These are phyloP conservation scores for Acanthamoeba triangularis DNA, from an alignment of 208 protist genomes.

Conservation along the genomic window DNA sequence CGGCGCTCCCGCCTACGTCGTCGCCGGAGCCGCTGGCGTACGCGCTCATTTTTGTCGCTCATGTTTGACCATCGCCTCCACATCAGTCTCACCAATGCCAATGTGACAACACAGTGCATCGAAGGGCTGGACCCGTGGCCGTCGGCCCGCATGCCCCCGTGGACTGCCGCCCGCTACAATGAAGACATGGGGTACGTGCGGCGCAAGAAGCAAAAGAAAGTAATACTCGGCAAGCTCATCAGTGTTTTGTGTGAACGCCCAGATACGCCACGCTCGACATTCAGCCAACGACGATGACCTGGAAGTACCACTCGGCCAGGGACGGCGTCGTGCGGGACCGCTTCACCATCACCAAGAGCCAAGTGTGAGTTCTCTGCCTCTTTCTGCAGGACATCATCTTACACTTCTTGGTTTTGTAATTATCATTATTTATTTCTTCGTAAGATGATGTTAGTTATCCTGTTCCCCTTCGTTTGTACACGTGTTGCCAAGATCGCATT, in stretches of 20 bases:
- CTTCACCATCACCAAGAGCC: constrained; percentile 58
- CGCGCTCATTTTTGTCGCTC: too few species aligned
- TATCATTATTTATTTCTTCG: too few species aligned
- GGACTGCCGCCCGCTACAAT: constrained; percentile 26
- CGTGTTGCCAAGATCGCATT: too few species aligned
- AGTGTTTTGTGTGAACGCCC: background rate
- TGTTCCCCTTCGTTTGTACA: too few species aligned
- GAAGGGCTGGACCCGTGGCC: constrained; percentile 40
- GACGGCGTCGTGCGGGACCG: constrained; percentile 24
- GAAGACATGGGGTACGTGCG: constrained; percentile 42
- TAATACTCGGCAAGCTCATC: too few species aligned
- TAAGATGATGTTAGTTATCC: too few species aligned
- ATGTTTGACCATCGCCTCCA: background rate
- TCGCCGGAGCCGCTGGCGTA: constrained; percentile 58
- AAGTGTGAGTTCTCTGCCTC: too few species aligned
- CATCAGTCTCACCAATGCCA: background rate
- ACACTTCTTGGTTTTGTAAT: too few species aligned
- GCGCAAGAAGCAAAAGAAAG: too few species aligned
- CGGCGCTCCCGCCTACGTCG: background rate
- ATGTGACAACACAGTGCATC: background rate
- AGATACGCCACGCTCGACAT: background rate
- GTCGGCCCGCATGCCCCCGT: background rate
- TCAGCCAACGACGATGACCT: constrained; percentile 15
- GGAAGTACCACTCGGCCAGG: background rate
- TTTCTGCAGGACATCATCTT: too few species aligned